phyloP scores from a whole-genome alignment of 108 stramenopile species.

The Cyclotella cryptica region DNA sequence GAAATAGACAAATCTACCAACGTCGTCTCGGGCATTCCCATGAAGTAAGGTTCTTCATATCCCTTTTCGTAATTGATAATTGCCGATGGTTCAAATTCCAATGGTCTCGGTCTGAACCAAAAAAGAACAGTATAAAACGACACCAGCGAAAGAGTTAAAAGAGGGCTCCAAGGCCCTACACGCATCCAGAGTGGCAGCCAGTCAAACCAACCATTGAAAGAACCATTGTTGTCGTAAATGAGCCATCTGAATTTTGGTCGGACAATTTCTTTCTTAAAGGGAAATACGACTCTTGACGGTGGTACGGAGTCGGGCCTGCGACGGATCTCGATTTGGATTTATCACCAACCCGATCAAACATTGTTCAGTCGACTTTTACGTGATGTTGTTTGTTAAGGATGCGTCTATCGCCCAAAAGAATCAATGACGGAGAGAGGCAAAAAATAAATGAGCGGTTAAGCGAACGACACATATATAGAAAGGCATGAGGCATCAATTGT shows the following conservation, averaged over 20 bases:
- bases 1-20: slow-evolving; percentile 29
- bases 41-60: slow-evolving; percentile 16
- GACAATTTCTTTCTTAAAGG: slow-evolving; percentile 12
- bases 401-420: not conserved
- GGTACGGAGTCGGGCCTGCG: slow-evolving; percentile 48
- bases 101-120: slow-evolving; percentile 37
- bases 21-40: slow-evolving; percentile 40
- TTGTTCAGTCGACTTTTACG: not conserved
- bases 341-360: slow-evolving; percentile 1
- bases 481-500: too few relatives aligned
- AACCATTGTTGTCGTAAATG: slow-evolving; percentile 60
- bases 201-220: slow-evolving; percentile 74
- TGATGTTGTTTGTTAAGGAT: not conserved
- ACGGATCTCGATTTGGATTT: slow-evolving; percentile 17
- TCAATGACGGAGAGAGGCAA: too few relatives aligned
- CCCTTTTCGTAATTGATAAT: not conserved
- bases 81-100: slow-evolving; percentile 33
- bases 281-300: slow-evolving; percentile 35
- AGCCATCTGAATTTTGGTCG: slow-evolving; percentile 34
- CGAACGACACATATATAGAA: too few relatives aligned
- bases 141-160: slow-evolving; percentile 41
- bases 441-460: too few relatives aligned
- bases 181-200: slow-evolving; percentile 74
- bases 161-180: slow-evolving; percentile 70
- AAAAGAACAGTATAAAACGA: slow-evolving; percentile 36